Percentiles rank a stretch among this genome's conserved stretches.
These are phyloP conservation scores for Stemphylium beticola DNA, from an alignment of 2,329 filamentous ascomycete species.

Conservation along the genomic window DNA sequence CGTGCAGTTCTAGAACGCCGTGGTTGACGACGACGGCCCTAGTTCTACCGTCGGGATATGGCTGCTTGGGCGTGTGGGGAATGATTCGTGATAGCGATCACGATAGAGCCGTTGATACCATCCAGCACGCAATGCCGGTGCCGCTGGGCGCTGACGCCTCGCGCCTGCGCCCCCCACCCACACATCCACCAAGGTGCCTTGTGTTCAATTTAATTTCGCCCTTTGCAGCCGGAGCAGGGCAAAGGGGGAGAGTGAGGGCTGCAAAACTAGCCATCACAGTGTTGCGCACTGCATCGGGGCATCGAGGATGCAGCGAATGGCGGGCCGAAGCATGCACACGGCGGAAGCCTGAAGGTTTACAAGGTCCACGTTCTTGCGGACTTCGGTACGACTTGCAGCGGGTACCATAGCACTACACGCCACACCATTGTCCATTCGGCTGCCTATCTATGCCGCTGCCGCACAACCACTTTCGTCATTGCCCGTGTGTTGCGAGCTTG, in stretches of 20 bases:
- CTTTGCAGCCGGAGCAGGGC: neutral
- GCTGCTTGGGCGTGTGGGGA: conserved; percentile 28
- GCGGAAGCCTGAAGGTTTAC: conserved; percentile 6
- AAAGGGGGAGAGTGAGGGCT: no score
- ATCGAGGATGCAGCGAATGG: conserved; percentile 27
- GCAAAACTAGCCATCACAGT: no score
- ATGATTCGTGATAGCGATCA: conserved; percentile 39
- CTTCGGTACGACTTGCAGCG: conserved; percentile 23
- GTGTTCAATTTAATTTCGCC: conserved; percentile 20
- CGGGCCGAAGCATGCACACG: conserved; percentile 15
- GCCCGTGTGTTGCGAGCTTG: conserved; percentile 14
- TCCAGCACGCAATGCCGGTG: conserved; percentile 45
- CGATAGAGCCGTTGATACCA: conserved; percentile 35
- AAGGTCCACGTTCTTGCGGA: conserved; percentile 33
- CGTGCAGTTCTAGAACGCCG: conserved; percentile 32
- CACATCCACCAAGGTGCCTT: conserved; percentile 30
- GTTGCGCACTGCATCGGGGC: no score
- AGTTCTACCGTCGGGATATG: conserved; percentile 31
- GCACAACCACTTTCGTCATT: conserved; percentile 19
- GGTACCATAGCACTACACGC: conserved; percentile 17
- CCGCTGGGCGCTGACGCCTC: conserved; percentile 21
- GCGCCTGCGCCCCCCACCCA: conserved; percentile 21
- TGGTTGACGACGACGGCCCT: conserved; percentile 28
- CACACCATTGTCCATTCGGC: conserved; percentile 21
- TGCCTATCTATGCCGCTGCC: conserved; percentile 29